These are phyloP conservation scores for Alternaria rosae DNA, from an alignment of 2,329 filamentous ascomycete species.

Conservation along the genomic window DNA sequence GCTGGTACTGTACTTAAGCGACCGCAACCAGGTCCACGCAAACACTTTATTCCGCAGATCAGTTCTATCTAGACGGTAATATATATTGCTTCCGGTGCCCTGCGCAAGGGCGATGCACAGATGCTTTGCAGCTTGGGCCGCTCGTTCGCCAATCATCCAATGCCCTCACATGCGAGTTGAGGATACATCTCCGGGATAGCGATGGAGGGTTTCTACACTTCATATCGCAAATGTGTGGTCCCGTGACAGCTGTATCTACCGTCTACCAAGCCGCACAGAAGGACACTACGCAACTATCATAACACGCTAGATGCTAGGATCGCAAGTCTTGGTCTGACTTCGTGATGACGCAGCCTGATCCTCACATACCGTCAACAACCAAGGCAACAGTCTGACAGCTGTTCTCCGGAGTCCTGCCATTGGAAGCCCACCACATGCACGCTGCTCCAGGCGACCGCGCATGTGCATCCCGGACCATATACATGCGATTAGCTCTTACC, in stretches of 20 bases:
- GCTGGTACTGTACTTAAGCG: constrained; percentile 25
- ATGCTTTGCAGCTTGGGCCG: constrained; percentile 19
- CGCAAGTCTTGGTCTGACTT: neutral
- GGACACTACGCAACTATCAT: neutral
- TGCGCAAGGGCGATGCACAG: constrained; percentile 22
- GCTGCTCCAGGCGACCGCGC: constrained; percentile 14
- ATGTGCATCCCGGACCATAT: constrained; percentile 1
- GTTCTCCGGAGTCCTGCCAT: neutral
- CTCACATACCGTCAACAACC: constrained; percentile 3
- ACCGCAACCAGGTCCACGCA: constrained; percentile 15
- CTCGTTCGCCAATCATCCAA: constrained; percentile 15
- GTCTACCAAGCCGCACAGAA: constrained; percentile 2
- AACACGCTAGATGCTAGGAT: neutral
- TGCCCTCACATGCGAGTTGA: constrained; percentile 3
- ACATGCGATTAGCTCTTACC: neutral
- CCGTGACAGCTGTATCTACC: constrained; percentile 5
- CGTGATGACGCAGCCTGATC: constrained; percentile 8
- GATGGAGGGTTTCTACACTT: neutral
- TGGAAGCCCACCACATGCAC: neutral
- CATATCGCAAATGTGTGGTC: neutral
- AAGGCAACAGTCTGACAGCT: constrained; percentile 5
- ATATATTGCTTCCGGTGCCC: constrained; percentile 10
- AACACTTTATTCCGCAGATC: constrained; percentile 32
- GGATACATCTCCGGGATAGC: neutral
- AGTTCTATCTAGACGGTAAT: constrained; percentile 16